Conservation (phyloP, 202 grass and related monocot species). For the Zizania palustris region DNA sequence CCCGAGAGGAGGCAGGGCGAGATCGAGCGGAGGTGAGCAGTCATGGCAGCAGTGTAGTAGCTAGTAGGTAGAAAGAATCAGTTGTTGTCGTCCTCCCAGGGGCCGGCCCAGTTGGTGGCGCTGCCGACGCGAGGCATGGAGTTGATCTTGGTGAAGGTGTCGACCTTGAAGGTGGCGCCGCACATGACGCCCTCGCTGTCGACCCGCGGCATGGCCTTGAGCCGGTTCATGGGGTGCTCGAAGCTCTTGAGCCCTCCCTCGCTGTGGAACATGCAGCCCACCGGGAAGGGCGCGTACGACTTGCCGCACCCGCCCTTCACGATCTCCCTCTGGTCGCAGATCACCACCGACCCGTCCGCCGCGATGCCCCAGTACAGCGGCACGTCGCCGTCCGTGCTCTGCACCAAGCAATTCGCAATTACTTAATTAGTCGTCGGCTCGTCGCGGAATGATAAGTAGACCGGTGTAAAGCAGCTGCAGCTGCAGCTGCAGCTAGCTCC, state of each 20-base stretch:
- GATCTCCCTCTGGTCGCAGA: slow-evolving; percentile 70
- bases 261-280: slow-evolving; percentile 95
- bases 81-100: slow-evolving; percentile 44
- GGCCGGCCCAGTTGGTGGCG: slow-evolving; percentile 71
- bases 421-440: no score
- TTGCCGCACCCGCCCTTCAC: slow-evolving; percentile 75
- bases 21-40: background rate
- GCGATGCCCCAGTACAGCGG: slow-evolving; percentile 86
- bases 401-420: background rate
- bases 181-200: slow-evolving; percentile 96
- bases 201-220: slow-evolving; percentile 83
- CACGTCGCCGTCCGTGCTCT: slow-evolving; percentile 64
- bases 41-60: background rate
- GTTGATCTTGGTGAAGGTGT: slow-evolving; percentile 74
- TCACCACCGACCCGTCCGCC: slow-evolving; percentile 78
- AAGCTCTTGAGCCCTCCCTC: slow-evolving; percentile 94
- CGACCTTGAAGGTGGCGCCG: slow-evolving; percentile 93
- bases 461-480: no score
- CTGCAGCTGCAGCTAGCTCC: no score
- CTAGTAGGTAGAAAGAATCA: background rate
- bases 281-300: slow-evolving; percentile 84
- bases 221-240: slow-evolving; percentile 88
- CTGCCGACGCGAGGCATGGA: slow-evolving; percentile 94
- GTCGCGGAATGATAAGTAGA: no score
- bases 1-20: no score